These are phyloP conservation scores for Termitomyces sp. DNA, from an alignment of 768 basidiomycete genomes.

Conservation along the genomic window DNA sequence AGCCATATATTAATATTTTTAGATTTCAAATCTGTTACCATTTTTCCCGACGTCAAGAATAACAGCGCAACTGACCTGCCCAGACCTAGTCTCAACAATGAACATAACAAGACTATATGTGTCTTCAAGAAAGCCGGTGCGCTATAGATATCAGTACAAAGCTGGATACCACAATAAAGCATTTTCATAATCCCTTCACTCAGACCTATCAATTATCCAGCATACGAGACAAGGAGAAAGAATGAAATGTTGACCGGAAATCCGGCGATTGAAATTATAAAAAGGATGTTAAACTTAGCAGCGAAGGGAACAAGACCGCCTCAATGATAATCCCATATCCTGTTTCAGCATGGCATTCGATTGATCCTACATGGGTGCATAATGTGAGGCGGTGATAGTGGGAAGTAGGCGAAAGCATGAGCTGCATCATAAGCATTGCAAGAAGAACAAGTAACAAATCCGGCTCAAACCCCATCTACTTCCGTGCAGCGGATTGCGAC, in stretches of 20 bases:
- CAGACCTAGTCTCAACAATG: background rate
- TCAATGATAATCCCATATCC: background rate
- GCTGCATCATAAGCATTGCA: slow-evolving; percentile 12
- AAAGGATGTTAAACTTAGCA: background rate
- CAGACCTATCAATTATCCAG: too few relatives aligned
- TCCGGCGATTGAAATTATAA: background rate
- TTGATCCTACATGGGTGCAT: slow-evolving; percentile 28
- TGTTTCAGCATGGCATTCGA: slow-evolving; percentile 12
- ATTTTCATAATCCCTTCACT: background rate
- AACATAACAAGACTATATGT: background rate
- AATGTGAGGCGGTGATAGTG: slow-evolving; percentile 14
- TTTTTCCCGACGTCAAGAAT: background rate
- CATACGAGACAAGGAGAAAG: background rate
- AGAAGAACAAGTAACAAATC: slow-evolving; percentile 14
- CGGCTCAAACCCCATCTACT: slow-evolving; percentile 30
- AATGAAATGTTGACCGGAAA: background rate
- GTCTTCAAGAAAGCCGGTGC: background rate
- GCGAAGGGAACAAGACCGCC: too few relatives aligned
- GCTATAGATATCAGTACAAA: background rate
- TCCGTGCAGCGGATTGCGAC: slow-evolving; percentile 55
- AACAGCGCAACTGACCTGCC: background rate
- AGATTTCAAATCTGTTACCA: background rate
- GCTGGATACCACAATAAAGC: background rate
- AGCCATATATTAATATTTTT: too few relatives aligned
- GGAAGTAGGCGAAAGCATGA: slow-evolving; percentile 20